Evolutionary conservation across 495 filamentous ascomycete species (phyloP), one percentile per base, ranked within the genome.

Genomic region (Neurospora sp.): DNA sequence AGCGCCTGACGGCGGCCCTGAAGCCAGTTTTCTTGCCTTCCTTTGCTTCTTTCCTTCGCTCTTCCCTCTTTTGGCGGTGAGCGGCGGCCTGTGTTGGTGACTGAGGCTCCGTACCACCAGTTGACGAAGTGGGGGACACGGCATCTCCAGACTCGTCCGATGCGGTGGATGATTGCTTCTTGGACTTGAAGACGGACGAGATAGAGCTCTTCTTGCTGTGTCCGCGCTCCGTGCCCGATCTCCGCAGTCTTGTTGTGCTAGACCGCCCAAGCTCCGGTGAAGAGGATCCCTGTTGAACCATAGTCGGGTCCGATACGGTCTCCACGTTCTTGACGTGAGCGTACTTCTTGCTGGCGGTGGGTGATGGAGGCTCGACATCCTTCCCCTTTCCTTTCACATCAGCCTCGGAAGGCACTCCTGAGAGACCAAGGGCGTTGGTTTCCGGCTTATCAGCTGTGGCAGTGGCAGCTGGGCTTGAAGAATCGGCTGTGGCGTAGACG

Each of bases 21-120:
- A 91, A 82, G 39, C 93, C 89, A 79, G 96, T 96, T 76, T 88
- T 88, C 73, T 93, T 85, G 83, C 97, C 94, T 74, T 94, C 84
- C 76, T 92, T 93, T 80, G 94, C 92, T 77, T 96, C 76, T 73
- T 71, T 72, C 74, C 81, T 70, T 74, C 73, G 75, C 73, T 81
- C 78, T 70, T 77, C 73, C 69, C 81, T 75, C 73, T 79, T 79
- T 16, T 75, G 72, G 40, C 80, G 81, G 68, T 77, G 78, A n/a
- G 73, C 73, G 5, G 27, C 53, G 6, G 53, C 53, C 53, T 61
- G 53, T 61, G 53, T 61, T 39, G 74, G 72, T n/a, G 75, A 70
- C 40, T 79, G 76, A 9, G 61, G 69, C 20, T 77, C 78, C 9
- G 72, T 73, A 6, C 75, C 74, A 35, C 73, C 74, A 16, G 70